Percentiles rank a stretch among this genome's conserved stretches.
Conservation (phyloP, 495 filamentous ascomycete genomes). For the Penicillium fimorum region DNA sequence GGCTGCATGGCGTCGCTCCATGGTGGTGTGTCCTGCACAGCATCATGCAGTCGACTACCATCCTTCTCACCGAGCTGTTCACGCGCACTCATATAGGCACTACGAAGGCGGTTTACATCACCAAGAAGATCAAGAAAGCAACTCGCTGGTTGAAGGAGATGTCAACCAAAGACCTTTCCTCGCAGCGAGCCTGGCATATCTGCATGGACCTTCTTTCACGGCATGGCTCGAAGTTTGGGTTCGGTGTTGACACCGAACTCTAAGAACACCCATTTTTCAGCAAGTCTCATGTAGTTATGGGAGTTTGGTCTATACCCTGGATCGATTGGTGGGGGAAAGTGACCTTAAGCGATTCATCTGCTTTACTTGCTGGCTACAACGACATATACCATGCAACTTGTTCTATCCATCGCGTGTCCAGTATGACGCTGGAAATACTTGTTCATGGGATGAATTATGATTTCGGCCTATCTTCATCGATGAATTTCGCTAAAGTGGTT, state of each 20-base stretch:
- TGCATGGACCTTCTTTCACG: conserved; percentile 25
- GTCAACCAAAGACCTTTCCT: conserved; percentile 43
- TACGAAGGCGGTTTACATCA: conserved; percentile 36
- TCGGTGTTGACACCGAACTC: conserved; percentile 8
- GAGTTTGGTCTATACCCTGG: not conserved
- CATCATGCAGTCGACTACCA: conserved; percentile 55
- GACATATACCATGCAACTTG: not conserved
- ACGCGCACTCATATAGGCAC: conserved; percentile 38
- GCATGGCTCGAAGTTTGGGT: conserved; percentile 13
- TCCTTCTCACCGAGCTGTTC: conserved; percentile 56
- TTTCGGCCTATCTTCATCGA: not conserved
- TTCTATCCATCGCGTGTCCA: not conserved
- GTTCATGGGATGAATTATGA: not conserved
- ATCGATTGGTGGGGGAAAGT: not conserved
- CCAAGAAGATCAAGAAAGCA: conserved; percentile 46
- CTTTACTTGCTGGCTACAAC: not conserved
- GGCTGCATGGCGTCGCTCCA: conserved; percentile 47
- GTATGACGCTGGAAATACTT: no score
- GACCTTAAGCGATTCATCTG: not conserved
- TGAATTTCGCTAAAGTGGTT: not conserved
- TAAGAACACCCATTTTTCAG: not conserved
- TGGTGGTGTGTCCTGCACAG: conserved; percentile 65
- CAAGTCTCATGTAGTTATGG: not conserved
- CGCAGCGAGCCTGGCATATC: conserved; percentile 43
- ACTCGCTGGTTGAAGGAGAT: conserved; percentile 50